Base-by-base conservation (phyloP, 2,329 filamentous ascomycete genomes). In the Aspergillus quadrilineatus region DNA sequence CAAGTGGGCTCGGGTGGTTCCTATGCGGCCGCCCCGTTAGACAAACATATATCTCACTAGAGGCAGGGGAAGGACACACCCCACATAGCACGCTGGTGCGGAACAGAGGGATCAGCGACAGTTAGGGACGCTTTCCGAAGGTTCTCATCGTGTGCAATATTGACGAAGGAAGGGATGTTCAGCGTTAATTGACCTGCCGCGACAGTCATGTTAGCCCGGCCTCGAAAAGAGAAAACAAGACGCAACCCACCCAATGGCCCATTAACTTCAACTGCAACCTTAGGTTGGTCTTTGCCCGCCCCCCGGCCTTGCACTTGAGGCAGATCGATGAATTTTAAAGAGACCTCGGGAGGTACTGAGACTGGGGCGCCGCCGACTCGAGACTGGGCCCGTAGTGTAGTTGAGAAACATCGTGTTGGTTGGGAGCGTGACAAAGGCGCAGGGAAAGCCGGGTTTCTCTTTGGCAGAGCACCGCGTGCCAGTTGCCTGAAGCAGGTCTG, bases 51-150 rank as follows among this genome's bases (percentile, higher is more conserved):
- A 17, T 8, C 50, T 39, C 8, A 60, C 30, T 37, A 28, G 17
- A 2, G 8, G 32, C 8, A 34, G 39, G 50, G 30, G 32, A 36
- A 50, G 56, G 45, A 77, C 81, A 57, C 73, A 96, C 93, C 94
- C 94, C 94, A 97, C 92, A 97, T 97, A 74, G 89, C 89, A 71
- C 88, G 87, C 76, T 97, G 93, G 61, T 89, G 81, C 77, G 87
- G 87, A 52, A 85, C 74, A 15, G 85, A 77, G 15, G 80, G 75
- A 74, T 97, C 84, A 68, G 87, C 75, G 9, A 99, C 85, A 54
- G 80, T 85, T 63, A 99, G 77, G 32, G 80, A 80, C 9, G 87
- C 85, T 68, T 87, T 89, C 63, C 82, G 80, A 29, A 80, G 76
- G 50, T 81, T 81, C 17, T 78, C 72, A 69, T 96, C 88, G 63